These are phyloP conservation scores for Plectosphaerella cucumerina DNA, from an alignment of 2,329 filamentous ascomycete species.

Conservation along the genomic window DNA sequence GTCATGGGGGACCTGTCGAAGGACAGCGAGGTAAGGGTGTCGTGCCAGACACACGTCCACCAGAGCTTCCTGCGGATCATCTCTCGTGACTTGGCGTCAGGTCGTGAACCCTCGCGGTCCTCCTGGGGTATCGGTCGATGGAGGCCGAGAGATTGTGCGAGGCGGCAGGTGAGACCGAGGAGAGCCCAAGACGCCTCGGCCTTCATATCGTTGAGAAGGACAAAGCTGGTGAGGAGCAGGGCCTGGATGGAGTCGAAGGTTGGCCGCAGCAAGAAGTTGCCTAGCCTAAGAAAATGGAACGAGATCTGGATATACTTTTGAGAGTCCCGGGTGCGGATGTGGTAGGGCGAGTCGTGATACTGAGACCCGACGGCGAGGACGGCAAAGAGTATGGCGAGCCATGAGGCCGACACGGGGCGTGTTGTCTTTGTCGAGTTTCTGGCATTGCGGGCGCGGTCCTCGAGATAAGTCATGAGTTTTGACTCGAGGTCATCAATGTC, in stretches of 20 bases:
- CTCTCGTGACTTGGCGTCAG: conserved; percentile 46
- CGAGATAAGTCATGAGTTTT: conserved; percentile 60
- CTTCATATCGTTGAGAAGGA: conserved; percentile 65
- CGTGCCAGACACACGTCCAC: conserved; percentile 66
- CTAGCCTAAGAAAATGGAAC: conserved; percentile 60
- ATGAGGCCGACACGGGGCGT: conserved; percentile 56
- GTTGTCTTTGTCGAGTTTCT: conserved; percentile 39
- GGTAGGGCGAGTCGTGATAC: conserved; percentile 61
- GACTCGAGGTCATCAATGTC: conserved; percentile 63
- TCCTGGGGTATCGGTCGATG: conserved; percentile 46
- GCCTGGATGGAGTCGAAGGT: conserved; percentile 65
- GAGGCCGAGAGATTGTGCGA: conserved; percentile 62
- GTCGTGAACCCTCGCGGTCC: conserved; percentile 35
- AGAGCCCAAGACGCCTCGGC: conserved; percentile 65
- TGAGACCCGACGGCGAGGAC: conserved; percentile 63
- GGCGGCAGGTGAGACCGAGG: conserved; percentile 57
- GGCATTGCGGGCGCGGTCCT: conserved; percentile 56
- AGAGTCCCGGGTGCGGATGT: conserved; percentile 53
- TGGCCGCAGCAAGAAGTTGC: conserved; percentile 59
- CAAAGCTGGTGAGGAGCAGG: conserved; percentile 58
- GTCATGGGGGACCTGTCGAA: conserved; percentile 66
- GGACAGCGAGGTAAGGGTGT: conserved; percentile 60
- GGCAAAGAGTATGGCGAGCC: conserved; percentile 62
- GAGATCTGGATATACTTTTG: conserved; percentile 61
- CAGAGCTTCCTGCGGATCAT: conserved; percentile 52